Evolutionary conservation across 345 rosid species (phyloP).

Genomic region (Capsella bursapastoris): DNA sequence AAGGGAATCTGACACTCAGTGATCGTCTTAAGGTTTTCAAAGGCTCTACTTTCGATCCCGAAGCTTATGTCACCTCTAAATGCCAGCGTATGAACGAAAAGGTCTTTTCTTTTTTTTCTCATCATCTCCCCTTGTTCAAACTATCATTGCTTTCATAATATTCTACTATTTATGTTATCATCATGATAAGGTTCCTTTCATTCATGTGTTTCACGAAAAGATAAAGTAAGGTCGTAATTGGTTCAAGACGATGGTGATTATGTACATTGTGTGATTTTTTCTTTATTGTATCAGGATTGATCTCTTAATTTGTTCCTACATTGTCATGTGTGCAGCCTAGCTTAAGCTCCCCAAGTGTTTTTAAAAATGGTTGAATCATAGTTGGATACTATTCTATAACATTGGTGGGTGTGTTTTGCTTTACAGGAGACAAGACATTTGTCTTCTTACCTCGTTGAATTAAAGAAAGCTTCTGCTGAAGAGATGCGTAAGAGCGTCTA

Average conservation of each 20-base stretch:
- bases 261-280: neutral
- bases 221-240: neutral
- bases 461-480: conserved; percentile 95
- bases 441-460: conserved; percentile 62
- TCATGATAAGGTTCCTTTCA: neutral
- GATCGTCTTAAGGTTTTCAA: conserved; percentile 86
- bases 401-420: conserved; percentile 22
- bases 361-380: neutral
- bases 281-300: neutral
- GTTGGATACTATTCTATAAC: neutral
- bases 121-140: too few relatives aligned
- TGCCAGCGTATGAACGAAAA: conserved; percentile 82
- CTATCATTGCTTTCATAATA: neutral
- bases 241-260: neutral
- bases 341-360: conserved; percentile 23
- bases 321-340: neutral
- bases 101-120: conserved; percentile 46
- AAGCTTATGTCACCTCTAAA: conserved; percentile 67
- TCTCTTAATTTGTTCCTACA: neutral
- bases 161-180: neutral
- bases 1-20: conserved; percentile 62
- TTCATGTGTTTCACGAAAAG: too few relatives aligned
- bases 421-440: conserved; percentile 72
- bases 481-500: conserved; percentile 97
- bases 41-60: conserved; percentile 69